Conservation (phyloP, 441 rosid genomes). For the Corymbia calophylla region DNA sequence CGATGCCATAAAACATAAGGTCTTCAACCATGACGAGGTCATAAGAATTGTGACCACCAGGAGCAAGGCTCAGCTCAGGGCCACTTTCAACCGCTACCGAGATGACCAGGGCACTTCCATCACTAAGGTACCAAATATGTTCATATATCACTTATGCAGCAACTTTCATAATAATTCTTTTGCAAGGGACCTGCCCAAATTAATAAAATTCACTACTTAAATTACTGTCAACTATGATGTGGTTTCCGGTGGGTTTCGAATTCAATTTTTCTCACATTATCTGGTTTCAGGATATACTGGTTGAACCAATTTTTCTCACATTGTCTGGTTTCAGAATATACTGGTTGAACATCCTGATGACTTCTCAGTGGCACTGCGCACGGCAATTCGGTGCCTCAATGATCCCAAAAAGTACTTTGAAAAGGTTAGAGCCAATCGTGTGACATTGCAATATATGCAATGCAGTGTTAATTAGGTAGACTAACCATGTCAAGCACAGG, state of each 20-base stretch:
- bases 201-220: not conserved
- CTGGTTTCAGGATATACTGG: too few relatives aligned
- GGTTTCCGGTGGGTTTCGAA: not conserved
- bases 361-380: conserved; percentile 22
- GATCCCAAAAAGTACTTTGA: conserved; percentile 42
- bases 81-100: conserved; percentile 49
- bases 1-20: conserved; percentile 37
- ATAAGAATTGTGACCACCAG: conserved; percentile 54
- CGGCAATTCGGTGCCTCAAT: conserved; percentile 39
- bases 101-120: conserved; percentile 40
- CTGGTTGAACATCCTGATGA: conserved; percentile 16
- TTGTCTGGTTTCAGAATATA: conserved; percentile 17
- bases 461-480: not conserved
- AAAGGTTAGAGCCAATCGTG: conserved; percentile 23
- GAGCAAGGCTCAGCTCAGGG: conserved; percentile 55
- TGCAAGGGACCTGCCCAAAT: not conserved
- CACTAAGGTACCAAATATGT: conserved; percentile 29
- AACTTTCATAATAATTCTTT: not conserved
- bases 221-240: not conserved
- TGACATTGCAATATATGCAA: not conserved
- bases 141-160: not conserved
- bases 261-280: too few relatives aligned
- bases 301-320: not conserved
- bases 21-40: conserved; percentile 39
- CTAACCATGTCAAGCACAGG: conserved; percentile 5